Evolutionary conservation across 148 eudicot species (phyloP).

Genomic region (Heliamphora exappendiculata): DNA sequence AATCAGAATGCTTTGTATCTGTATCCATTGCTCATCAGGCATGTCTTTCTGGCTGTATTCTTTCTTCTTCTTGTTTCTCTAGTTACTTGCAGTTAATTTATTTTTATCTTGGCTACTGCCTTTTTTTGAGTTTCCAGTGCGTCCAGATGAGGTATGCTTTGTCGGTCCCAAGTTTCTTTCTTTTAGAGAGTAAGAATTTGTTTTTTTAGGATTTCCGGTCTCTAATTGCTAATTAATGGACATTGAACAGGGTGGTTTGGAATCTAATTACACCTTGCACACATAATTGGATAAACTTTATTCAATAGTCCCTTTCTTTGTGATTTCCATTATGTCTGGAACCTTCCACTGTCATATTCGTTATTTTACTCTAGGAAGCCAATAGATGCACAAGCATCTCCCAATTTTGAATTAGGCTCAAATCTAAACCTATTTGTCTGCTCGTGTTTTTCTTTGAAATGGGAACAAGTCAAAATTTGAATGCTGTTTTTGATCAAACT

Average conservation of each 20-base stretch:
- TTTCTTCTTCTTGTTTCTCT: background rate
- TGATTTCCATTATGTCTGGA: too few relatives aligned
- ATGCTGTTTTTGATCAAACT: background rate
- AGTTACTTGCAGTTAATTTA: background rate
- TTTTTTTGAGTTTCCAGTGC: background rate
- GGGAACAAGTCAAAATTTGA: background rate
- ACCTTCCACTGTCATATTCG: background rate
- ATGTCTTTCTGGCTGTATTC: background rate
- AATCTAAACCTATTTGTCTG: background rate
- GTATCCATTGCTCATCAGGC: too few relatives aligned
- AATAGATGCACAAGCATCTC: background rate
- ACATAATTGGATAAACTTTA: background rate
- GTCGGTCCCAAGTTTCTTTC: background rate
- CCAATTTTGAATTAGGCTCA: background rate
- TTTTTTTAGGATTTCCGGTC: background rate
- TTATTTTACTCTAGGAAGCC: background rate
- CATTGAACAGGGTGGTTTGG: background rate
- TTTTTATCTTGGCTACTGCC: background rate
- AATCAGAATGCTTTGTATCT: too few relatives aligned
- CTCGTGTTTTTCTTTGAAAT: background rate
- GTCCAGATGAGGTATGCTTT: background rate
- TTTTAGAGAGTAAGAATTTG: background rate
- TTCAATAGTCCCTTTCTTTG: too few relatives aligned
- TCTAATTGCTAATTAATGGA: background rate
- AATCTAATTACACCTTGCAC: background rate